phyloP scores from a whole-genome alignment of 495 filamentous ascomycete genomes.

The Filosporella fistucella region DNA sequence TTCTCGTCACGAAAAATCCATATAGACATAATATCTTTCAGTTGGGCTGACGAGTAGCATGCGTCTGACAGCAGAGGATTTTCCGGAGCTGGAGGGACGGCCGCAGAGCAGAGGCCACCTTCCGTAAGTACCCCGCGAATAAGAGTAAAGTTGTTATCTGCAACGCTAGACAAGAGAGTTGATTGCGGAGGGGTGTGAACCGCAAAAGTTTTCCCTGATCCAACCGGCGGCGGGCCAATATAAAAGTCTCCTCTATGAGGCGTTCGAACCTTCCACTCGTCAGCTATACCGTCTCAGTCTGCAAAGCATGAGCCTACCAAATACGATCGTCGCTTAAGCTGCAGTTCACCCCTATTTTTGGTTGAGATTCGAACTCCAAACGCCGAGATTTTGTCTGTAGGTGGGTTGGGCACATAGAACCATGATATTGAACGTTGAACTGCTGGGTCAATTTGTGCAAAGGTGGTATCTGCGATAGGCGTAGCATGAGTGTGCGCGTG shows the following conservation, averaged over 20 bases:
- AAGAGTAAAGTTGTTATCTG: constrained; percentile 6
- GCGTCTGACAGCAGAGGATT: constrained; percentile 2
- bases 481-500: constrained; percentile 2
- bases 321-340: constrained; percentile 1
- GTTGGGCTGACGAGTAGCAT: constrained; percentile 4
- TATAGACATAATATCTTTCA: constrained; percentile 4
- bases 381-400: constrained; percentile 1
- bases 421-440: constrained; percentile 4
- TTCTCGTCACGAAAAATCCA: constrained; percentile 8
- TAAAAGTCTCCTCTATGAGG: constrained; percentile 7
- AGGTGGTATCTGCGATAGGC: neutral
- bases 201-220: constrained; percentile 1
- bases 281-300: neutral
- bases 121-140: constrained; percentile 5
- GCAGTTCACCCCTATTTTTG: neutral
- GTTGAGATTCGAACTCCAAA: constrained; percentile 4
- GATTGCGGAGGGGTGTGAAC: constrained; percentile 9
- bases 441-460: constrained; percentile 4
- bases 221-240: constrained; percentile 8
- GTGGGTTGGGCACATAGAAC: constrained; percentile 3
- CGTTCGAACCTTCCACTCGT: constrained; percentile 4
- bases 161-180: constrained; percentile 5
- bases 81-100: constrained; percentile 8
- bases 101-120: constrained; percentile 3
- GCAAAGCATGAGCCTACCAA: constrained; percentile 3